Percentiles rank a stretch among this genome's conserved stretches.
Conservation (phyloP, 208 protist species). For the Trypanosomatidae sp. region DNA sequence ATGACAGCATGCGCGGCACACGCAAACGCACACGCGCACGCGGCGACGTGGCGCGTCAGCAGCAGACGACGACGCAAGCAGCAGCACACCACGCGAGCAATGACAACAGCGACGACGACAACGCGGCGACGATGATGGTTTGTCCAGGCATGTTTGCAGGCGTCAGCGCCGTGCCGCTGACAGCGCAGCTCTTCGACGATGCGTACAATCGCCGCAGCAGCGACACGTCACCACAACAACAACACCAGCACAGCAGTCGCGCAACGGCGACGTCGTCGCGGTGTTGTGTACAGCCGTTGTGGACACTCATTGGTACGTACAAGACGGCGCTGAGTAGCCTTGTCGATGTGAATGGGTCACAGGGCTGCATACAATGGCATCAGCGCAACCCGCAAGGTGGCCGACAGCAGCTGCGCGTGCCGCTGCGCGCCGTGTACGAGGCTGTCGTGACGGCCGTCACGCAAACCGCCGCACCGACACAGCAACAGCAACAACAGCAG, state of each 20-base stretch:
- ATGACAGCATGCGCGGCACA: too few species aligned
- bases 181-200: slow-evolving; percentile 30
- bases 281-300: slow-evolving; percentile 43
- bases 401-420: slow-evolving; percentile 40
- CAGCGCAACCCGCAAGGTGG: slow-evolving; percentile 64
- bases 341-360: slow-evolving; percentile 36
- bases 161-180: slow-evolving; percentile 32
- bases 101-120: too few species aligned
- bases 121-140: slow-evolving; percentile 6
- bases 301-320: slow-evolving; percentile 76
- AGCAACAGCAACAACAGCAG: too few species aligned
- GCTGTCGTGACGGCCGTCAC: slow-evolving; percentile 21
- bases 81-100: too few species aligned
- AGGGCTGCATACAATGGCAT: slow-evolving; percentile 47
- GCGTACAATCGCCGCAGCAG: not conserved
- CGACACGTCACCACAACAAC: not conserved
- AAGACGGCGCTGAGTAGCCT: slow-evolving; percentile 47
- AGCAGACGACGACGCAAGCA: too few species aligned
- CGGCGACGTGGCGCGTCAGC: too few species aligned
- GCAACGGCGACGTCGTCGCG: slow-evolving; percentile 1
- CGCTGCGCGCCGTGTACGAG: slow-evolving; percentile 23
- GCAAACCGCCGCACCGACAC: slow-evolving; percentile 28
- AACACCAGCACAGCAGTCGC: not conserved
- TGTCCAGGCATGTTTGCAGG: slow-evolving; percentile 43
- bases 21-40: too few species aligned